A percentile compares a stretch with the other conserved stretches of the same genome.
phyloP scores from a whole-genome alignment of 352 stramenopile species.

The Phytophthora vignae region DNA sequence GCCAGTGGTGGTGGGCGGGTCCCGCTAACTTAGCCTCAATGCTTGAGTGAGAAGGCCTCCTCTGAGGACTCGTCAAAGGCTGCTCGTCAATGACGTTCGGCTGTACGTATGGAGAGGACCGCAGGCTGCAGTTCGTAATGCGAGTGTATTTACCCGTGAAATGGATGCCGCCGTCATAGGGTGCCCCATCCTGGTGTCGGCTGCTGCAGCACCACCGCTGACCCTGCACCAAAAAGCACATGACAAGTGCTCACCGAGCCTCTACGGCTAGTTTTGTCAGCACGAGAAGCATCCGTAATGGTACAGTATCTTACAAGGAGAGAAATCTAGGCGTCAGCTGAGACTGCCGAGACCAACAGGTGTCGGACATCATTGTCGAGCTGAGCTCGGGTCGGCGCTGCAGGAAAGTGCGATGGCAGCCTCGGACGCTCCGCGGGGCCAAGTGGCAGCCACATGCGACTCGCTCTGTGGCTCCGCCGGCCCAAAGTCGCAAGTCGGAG shows the following conservation, averaged over 20 bases:
- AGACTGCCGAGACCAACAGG: not conserved
- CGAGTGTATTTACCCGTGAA: conserved; percentile 1
- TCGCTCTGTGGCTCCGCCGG: conserved; percentile 24
- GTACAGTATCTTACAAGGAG: too few species aligned
- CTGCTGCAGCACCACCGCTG: not conserved
- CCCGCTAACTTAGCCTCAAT: too few species aligned
- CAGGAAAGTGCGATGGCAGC: conserved; percentile 19
- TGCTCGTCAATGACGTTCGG: too few species aligned
- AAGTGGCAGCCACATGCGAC: conserved; percentile 27
- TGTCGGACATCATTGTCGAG: not conserved
- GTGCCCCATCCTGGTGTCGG: conserved; percentile 7
- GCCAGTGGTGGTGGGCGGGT: too few species aligned
- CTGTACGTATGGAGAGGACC: too few species aligned
- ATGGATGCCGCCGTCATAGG: conserved; percentile 14
- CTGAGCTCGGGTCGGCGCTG: not conserved
- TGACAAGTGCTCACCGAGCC: not conserved
- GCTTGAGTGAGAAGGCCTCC: too few species aligned
- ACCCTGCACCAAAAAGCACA: not conserved
- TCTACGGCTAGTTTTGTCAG: too few species aligned
- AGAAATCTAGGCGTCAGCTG: too few species aligned
- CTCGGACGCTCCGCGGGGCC: conserved; percentile 8
- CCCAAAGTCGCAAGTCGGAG: not conserved
- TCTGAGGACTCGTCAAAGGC: too few species aligned
- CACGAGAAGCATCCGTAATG: too few species aligned
- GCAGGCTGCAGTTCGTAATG: not conserved